phyloP scores from a whole-genome alignment of 1,284 basidiomycete species.

The Stereum hirsutum region DNA sequence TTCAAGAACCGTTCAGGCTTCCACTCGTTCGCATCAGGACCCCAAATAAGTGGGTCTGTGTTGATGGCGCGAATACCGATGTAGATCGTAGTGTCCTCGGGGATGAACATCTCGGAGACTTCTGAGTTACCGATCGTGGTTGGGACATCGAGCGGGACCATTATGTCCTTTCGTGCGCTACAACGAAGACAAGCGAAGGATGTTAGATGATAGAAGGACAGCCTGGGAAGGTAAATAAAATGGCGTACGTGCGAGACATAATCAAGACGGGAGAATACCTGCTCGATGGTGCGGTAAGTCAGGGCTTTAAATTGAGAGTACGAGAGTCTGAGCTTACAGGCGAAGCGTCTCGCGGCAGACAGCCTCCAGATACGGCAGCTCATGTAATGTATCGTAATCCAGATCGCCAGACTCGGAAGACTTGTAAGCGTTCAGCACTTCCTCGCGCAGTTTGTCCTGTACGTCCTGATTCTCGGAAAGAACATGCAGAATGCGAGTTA shows the following conservation, averaged over 20 bases:
- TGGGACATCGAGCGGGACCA: neutral
- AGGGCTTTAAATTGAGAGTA: neutral
- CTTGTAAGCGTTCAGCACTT: slow-evolving; percentile 12
- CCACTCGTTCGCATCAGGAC: slow-evolving; percentile 2
- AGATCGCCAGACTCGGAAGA: slow-evolving; percentile 4
- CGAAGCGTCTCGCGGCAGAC: slow-evolving; percentile 22
- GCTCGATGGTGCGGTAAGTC: neutral
- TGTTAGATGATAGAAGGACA: neutral
- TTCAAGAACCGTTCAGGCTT: slow-evolving; percentile 3
- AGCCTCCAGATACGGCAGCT: slow-evolving; percentile 7
- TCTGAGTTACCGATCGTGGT: neutral
- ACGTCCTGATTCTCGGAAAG: slow-evolving; percentile 10
- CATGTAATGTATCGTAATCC: neutral
- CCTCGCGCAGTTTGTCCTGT: slow-evolving; percentile 17
- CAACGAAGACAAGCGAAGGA: neutral
- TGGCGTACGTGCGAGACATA: slow-evolving; percentile 1
- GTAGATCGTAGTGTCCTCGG: neutral
- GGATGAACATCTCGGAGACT: slow-evolving; percentile 1
- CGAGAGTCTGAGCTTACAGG: slow-evolving; percentile 4
- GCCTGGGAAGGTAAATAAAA: neutral
- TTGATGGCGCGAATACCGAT: neutral
- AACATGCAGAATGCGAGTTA: slow-evolving; percentile 11
- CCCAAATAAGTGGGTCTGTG: slow-evolving; percentile 2
- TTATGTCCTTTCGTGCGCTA: neutral
- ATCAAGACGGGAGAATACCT: slow-evolving; percentile 5